Evolutionary conservation across 2,329 filamentous ascomycete species (phyloP).

Genomic region (Phaeophleospora eucalypticola): DNA sequence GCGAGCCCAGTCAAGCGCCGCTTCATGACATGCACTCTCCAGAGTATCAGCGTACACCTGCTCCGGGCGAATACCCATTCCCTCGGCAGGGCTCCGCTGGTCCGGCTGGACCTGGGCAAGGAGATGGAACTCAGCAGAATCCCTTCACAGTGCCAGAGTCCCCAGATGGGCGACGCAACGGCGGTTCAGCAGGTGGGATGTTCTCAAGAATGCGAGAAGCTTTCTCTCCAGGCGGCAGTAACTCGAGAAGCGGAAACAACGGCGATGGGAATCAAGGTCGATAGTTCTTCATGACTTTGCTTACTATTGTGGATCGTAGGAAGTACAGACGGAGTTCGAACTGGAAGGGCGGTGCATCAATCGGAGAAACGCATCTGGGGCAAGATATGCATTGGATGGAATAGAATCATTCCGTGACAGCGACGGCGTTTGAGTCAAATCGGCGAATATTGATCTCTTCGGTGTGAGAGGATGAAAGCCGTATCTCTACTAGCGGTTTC

Average conservation of each 20-base stretch:
- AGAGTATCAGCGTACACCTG: constrained; percentile 17
- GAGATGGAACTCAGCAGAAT: constrained; percentile 15
- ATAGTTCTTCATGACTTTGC: background rate
- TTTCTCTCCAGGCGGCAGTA: constrained; percentile 19
- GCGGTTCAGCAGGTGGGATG: constrained; percentile 19
- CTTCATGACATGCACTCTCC: constrained; percentile 29
- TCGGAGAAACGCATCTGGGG: too few relatives aligned
- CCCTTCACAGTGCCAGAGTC: constrained; percentile 21
- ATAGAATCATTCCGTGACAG: too few relatives aligned
- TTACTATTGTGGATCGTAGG: background rate
- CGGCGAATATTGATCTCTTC: too few relatives aligned
- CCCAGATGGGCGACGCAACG: constrained; percentile 14
- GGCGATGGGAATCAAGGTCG: background rate
- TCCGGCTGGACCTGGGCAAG: too few relatives aligned
- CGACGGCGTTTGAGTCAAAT: too few relatives aligned
- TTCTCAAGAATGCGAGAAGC: constrained; percentile 34
- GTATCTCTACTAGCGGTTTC: too few relatives aligned
- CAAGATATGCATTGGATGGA: too few relatives aligned
- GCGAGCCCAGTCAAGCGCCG: constrained; percentile 27
- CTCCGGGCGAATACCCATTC: constrained; percentile 22
- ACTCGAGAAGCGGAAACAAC: background rate
- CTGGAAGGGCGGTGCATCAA: too few relatives aligned
- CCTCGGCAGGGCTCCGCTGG: constrained; percentile 14
- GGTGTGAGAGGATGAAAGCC: too few relatives aligned
- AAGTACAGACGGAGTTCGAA: background rate